Evolutionary conservation across 2,329 filamentous ascomycete species (phyloP).

Genomic region (Anisogramma anomala): DNA sequence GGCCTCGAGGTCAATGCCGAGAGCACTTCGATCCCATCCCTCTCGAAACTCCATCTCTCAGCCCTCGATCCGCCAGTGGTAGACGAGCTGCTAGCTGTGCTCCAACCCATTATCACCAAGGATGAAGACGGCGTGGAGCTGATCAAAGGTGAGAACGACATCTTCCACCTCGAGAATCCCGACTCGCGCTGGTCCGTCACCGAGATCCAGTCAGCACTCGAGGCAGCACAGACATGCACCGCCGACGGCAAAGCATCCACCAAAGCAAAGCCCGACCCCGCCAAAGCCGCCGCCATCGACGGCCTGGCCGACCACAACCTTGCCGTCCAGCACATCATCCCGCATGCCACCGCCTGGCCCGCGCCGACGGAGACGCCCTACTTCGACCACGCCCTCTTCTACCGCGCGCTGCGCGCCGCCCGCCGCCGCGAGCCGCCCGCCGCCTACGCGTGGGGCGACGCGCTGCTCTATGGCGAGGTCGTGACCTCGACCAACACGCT

Average conservation of each 20-base stretch:
- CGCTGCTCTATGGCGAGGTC: conserved; percentile 79
- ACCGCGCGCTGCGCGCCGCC: conserved; percentile 57
- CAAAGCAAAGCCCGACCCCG: conserved; percentile 10
- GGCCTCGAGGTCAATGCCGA: conserved; percentile 68
- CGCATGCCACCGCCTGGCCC: conserved; percentile 59
- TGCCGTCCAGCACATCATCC: conserved; percentile 60
- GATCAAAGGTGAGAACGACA: conserved; percentile 72
- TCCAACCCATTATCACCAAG: conserved; percentile 55
- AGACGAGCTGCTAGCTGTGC: conserved; percentile 53
- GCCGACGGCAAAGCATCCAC: conserved; percentile 3
- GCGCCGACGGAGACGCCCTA: conserved; percentile 63
- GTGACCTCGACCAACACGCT: conserved; percentile 90
- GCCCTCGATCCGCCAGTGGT: conserved; percentile 54
- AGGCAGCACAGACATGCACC: conserved; percentile 20
- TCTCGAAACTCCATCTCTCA: conserved; percentile 75
- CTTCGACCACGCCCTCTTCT: conserved; percentile 78
- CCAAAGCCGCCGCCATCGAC: conserved; percentile 27
- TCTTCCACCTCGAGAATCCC: conserved; percentile 64
- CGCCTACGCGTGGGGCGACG: conserved; percentile 59
- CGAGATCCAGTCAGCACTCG: conserved; percentile 42
- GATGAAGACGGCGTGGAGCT: conserved; percentile 53
- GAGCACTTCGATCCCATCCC: conserved; percentile 57
- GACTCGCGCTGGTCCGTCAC: conserved; percentile 48
- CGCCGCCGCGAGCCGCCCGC: conserved; percentile 43
- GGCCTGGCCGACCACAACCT: conserved; percentile 64